Base-by-base conservation (phyloP, 2,329 filamentous ascomycete species). In the Chaetomiaceae sp. region DNA sequence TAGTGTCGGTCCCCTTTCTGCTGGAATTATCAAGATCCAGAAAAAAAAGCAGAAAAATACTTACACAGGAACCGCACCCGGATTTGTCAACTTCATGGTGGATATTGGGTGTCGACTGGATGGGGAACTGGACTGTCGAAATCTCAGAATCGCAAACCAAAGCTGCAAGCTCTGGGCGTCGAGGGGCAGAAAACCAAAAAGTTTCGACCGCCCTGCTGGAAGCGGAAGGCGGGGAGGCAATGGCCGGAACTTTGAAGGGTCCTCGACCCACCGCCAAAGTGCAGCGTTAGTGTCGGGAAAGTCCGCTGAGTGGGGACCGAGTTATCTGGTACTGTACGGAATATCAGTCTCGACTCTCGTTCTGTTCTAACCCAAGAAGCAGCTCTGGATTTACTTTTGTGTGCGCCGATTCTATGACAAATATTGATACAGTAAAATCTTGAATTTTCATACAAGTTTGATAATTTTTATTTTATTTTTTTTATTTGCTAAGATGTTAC, bases 61-160 rank as follows among this genome's bases (percentile, higher is more conserved):
- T 48, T 56, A 61, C 59, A 61, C 58, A 31, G 59, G 59, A 30
- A 62, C 60, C 39, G 85, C 79, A 56, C 89, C 88, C 58, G 88
- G 83, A 62, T 89, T 89, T 23, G 86, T 85, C 67, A 91, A 80
- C 75, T 90, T 89, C 88, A 92, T 92, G 54, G 58, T 54, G 54
- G 39, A 56, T 44, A 49, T 33, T 37, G 42, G 30, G 37, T 55
- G 42, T 38, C 53, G 55, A 48, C 7, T 48, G 45, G 13, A 50
- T 40, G 39, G 42, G 35, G 50, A 48, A 41, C n/a, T n/a, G n/a
- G n/a, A n/a, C n/a, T n/a, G 23, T 30, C 13, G 35, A 54, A 48
- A 37, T n/a, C 23, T 25, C 12, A 34, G 14, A 42, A 35, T 23
- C 44, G 45, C 17, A 49, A n/a, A n/a, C n/a, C n/a, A n/a, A n/a